Evolutionary conservation across 116 monocot genomes (phyloP), one percentile per base, ranked within the genome.

Genomic region (Iris pallida): DNA sequence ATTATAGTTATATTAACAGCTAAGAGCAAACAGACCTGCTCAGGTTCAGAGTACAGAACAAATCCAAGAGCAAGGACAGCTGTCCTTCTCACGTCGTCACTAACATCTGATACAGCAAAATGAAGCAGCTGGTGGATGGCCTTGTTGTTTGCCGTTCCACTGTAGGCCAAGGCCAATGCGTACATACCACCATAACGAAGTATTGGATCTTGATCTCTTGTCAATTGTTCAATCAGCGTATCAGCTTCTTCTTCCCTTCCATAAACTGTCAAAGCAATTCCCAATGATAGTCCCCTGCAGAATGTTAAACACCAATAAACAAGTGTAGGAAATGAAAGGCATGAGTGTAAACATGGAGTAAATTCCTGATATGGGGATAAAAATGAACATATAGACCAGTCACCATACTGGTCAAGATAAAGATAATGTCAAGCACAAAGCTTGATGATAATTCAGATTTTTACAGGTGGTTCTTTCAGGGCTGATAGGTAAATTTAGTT

Each of bases 181-280:
- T 92, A 98, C 93, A 98, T 98, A 42, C 98, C 98, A 72, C 98
- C 98, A 80, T 93, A 98, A 59, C 98, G 89, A 68, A 98, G 80
- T 77, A 98, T 98, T 53, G 98, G 98, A 75, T 98, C 98, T 76
- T 93, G 98, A 78, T 98, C 98, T 72, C 90, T 88, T 17, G 93
- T 98, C 81, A 98, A 78, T 70, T 93, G 90, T 75, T 98, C 93
- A 75, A 98, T 98, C 83, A 93, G 76, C 40, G 88, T 83, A 76
- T 98, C 98, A 51, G 98, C 98, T 64, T 81, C 88, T 71, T 98
- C 98, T 81, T 98, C 98, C 63, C 90, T 87, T 65, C 98, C 98
- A 88, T 98, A 98, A 5, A 98, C 98, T 54, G 93, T 93, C 47
- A 98, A 76, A 42, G 98, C 98, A 77, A 90, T 89, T 49, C 98